Conservation (phyloP, 1,284 basidiomycete genomes). For the Rhizoctonia solani region DNA sequence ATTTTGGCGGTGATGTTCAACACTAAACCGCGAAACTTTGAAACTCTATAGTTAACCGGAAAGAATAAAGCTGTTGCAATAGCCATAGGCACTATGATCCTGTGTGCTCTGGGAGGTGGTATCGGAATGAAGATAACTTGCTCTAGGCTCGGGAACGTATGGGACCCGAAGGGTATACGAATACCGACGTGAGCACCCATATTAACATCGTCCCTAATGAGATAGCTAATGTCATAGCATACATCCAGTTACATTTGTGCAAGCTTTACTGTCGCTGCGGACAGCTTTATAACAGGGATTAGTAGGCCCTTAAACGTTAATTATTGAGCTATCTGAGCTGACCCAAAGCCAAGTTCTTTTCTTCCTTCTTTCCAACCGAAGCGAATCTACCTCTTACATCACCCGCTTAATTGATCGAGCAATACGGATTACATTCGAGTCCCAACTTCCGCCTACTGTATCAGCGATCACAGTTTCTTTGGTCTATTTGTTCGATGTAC, state of each 20-base stretch:
- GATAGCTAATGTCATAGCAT: not conserved
- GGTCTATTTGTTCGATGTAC: not conserved
- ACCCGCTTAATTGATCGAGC: not conserved
- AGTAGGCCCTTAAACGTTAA: not conserved
- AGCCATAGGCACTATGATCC: not conserved
- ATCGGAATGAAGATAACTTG: not conserved
- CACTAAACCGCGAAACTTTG: not conserved
- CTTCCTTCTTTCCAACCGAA: not conserved
- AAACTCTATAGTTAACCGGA: not conserved
- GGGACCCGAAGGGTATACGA: not conserved
- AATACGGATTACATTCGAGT: not conserved
- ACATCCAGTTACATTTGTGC: constrained; percentile 1
- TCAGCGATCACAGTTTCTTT: not conserved
- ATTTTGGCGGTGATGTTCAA: not conserved
- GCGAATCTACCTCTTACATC: too few relatives aligned
- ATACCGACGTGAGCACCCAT: not conserved
- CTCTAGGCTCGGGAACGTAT: not conserved
- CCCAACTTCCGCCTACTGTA: not conserved
- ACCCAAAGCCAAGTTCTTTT: not conserved
- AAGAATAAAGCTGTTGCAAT: not conserved
- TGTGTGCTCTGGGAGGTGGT: not conserved
- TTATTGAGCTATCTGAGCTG: not conserved
- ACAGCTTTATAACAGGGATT: not conserved
- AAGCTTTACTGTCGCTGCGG: constrained; percentile 9
- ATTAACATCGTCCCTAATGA: not conserved